Conservation (phyloP, 225 moss, liverwort and hornwort species). For the Pseudoscleropodium purum region DNA sequence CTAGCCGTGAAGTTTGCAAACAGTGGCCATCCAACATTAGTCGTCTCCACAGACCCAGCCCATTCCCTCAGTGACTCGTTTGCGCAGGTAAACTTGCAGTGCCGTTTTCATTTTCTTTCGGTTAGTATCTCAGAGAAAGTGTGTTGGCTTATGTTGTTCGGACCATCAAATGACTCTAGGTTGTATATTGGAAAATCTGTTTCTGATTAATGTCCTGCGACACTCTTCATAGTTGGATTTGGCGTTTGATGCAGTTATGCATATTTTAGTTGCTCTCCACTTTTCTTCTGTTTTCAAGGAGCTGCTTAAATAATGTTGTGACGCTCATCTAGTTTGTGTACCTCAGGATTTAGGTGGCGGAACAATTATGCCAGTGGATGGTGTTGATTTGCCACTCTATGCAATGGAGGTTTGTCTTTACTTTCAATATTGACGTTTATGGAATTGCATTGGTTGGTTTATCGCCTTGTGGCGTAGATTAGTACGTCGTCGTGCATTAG, state of each 20-base stretch:
- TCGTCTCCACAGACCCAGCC: constrained; percentile 91
- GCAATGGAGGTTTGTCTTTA: constrained; percentile 74
- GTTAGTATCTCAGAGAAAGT: not conserved
- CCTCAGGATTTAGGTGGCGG: constrained; percentile 86
- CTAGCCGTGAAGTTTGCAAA: constrained; percentile 92
- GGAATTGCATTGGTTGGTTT: not conserved
- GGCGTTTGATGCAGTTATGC: not conserved
- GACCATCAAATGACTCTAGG: not conserved
- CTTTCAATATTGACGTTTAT: not conserved
- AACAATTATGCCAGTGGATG: constrained; percentile 75
- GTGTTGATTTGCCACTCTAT: constrained; percentile 81
- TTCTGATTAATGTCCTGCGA: not conserved
- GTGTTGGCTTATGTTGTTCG: not conserved
- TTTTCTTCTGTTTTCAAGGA: not conserved
- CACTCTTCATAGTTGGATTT: not conserved
- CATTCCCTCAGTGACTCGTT: constrained; percentile 97
- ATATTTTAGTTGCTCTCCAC: not conserved
- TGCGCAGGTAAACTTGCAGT: constrained; percentile 54
- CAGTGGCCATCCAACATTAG: constrained; percentile 88
- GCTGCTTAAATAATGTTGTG: not conserved
- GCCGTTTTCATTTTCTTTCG: not conserved
- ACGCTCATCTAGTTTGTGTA: not conserved
- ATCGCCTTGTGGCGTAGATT: not conserved
- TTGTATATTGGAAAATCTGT: not conserved
- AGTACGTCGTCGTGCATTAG: not conserved